These are phyloP conservation scores for Aspergillus coremiiformis DNA, from an alignment of 495 filamentous ascomycete species.

Conservation along the genomic window DNA sequence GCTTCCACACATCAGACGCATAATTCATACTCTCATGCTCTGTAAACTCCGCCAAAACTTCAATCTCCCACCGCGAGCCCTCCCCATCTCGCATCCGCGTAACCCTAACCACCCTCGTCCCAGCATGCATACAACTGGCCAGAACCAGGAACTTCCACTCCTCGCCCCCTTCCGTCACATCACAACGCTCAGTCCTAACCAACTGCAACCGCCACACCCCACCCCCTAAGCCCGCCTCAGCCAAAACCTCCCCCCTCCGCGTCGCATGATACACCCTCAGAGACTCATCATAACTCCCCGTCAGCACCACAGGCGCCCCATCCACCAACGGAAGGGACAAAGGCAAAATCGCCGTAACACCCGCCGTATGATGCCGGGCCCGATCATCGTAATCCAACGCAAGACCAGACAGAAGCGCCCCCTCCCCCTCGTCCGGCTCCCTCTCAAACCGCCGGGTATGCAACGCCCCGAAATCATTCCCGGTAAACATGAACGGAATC, in stretches of 20 bases:
- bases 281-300: constrained; percentile 88
- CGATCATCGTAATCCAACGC: constrained; percentile 29
- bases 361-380: constrained; percentile 58
- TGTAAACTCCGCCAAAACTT: constrained; percentile 65
- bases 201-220: constrained; percentile 86
- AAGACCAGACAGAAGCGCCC: constrained; percentile 15
- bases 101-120: constrained; percentile 60
- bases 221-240: constrained; percentile 64
- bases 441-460: constrained; percentile 23
- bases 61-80: constrained; percentile 47
- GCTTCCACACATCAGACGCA: constrained; percentile 64
- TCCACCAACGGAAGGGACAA: constrained; percentile 34
- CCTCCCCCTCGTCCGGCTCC: constrained; percentile 13
- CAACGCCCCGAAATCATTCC: constrained; percentile 30
- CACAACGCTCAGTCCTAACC: constrained; percentile 25
- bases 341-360: constrained; percentile 82
- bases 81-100: constrained; percentile 15
- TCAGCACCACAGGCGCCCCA: constrained; percentile 54
- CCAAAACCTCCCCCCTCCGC: constrained; percentile 36
- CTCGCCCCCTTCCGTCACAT: constrained; percentile 5
- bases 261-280: constrained; percentile 56
- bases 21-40: constrained; percentile 97
- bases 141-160: constrained; percentile 50
- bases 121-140: constrained; percentile 92
- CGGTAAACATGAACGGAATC: constrained; percentile 33